phyloP scores from a whole-genome alignment of 2,329 filamentous ascomycete species.

The Nemania abortiva region DNA sequence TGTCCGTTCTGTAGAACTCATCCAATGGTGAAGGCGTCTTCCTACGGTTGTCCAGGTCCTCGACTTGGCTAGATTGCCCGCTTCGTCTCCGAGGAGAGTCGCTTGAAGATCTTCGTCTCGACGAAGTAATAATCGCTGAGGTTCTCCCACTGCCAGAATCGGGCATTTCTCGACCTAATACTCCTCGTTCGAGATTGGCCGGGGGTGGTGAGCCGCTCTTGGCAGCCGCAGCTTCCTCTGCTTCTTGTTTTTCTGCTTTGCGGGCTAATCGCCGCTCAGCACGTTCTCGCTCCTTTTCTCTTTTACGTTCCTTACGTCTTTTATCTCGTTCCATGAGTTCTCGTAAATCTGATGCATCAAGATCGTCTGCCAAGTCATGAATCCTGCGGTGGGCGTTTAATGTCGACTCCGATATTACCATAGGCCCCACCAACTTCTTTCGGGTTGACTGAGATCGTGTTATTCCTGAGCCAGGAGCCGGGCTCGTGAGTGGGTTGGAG shows the following conservation, averaged over 20 bases:
- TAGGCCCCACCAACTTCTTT: slow-evolving; percentile 63
- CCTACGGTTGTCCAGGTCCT: slow-evolving; percentile 40
- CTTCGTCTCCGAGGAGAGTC: slow-evolving; percentile 54
- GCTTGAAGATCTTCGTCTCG: slow-evolving; percentile 62
- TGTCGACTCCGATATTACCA: slow-evolving; percentile 70
- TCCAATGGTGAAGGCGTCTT: slow-evolving; percentile 53
- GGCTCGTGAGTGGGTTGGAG: slow-evolving; percentile 70
- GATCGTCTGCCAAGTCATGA: slow-evolving; percentile 81
- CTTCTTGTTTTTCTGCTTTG: slow-evolving; percentile 74
- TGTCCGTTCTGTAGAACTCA: slow-evolving; percentile 65
- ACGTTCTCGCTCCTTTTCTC: slow-evolving; percentile 74
- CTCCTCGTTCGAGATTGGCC: slow-evolving; percentile 70
- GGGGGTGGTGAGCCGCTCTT: slow-evolving; percentile 64
- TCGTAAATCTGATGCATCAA: slow-evolving; percentile 85
- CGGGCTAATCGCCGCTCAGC: slow-evolving; percentile 73
- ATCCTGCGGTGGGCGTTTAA: slow-evolving; percentile 72
- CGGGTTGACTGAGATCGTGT: slow-evolving; percentile 63
- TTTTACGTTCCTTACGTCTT: slow-evolving; percentile 81
- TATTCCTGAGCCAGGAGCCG: slow-evolving; percentile 59
- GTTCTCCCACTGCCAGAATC: slow-evolving; percentile 69
- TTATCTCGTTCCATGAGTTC: slow-evolving; percentile 92
- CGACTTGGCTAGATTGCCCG: slow-evolving; percentile 40
- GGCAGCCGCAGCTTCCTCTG: slow-evolving; percentile 67
- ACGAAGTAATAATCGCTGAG: slow-evolving; percentile 68
- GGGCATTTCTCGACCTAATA: slow-evolving; percentile 68